A percentile compares a stretch with the other conserved stretches of the same genome.
Conservation (phyloP, 2,329 filamentous ascomycete species). For the Myriangium duriaei region DNA sequence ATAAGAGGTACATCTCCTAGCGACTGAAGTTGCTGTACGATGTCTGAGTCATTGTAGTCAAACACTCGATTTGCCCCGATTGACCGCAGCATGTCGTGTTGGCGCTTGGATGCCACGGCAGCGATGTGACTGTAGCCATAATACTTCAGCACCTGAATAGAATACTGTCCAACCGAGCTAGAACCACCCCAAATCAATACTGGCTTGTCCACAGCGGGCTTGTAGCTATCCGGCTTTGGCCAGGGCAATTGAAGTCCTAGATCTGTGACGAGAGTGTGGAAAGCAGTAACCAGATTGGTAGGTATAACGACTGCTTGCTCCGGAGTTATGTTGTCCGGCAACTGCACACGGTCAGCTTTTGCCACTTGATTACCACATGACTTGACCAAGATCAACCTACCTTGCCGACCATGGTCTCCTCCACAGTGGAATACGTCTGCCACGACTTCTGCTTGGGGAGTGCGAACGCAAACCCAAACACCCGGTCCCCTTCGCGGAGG, state of each 20-base stretch:
- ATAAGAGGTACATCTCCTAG: conserved; percentile 30
- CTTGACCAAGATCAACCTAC: conserved; percentile 13
- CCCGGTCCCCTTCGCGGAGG: conserved; percentile 41
- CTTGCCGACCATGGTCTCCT: conserved; percentile 37
- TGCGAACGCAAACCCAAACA: conserved; percentile 44
- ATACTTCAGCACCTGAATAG: conserved; percentile 33
- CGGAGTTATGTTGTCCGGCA: conserved; percentile 31
- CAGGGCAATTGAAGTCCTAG: conserved; percentile 44
- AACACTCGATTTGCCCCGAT: conserved; percentile 15
- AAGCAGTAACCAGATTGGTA: conserved; percentile 45
- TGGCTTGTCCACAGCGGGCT: conserved; percentile 23
- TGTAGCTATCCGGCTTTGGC: conserved; percentile 37
- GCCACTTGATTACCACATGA: conserved; percentile 14
- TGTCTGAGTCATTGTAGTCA: conserved; percentile 17
- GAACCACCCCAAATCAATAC: conserved; percentile 27
- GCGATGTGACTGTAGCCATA: conserved; percentile 41
- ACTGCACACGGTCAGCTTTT: conserved; percentile 14
- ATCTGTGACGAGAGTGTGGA: conserved; percentile 42
- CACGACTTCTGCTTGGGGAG: conserved; percentile 38
- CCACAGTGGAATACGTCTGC: conserved; percentile 43
- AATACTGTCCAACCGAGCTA: conserved; percentile 23
- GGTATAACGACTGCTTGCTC: conserved; percentile 42
- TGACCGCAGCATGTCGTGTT: conserved; percentile 18
- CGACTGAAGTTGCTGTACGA: conserved; percentile 18
- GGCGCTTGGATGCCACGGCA: conserved; percentile 17